Evolutionary conservation across 1,284 basidiomycete species (phyloP), one percentile per base, ranked within the genome.

Genomic region (Fistulinella cinereoalba): DNA sequence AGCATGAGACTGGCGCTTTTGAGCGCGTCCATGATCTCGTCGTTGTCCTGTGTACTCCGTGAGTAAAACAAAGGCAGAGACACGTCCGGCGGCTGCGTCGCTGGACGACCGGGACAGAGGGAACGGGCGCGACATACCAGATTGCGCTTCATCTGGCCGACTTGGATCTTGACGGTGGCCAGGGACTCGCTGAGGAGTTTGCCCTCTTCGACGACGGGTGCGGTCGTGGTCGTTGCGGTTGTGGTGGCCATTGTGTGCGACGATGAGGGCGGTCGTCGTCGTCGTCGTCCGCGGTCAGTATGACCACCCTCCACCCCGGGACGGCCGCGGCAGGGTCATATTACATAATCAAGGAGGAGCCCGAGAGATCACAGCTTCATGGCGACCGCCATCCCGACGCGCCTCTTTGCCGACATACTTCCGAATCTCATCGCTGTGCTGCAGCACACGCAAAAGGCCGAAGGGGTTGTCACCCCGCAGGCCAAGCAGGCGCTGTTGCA

Each of bases 1-100:
- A 97, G 81, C 93, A 97, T 97, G 43, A 92, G 79, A 61, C 92
- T 95, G 11, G 94, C 92, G 51, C 87, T 88, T 74, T 97, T 97
- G 60, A 97, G 76, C 16, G 91, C 94, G 68, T 97, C 94, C 94
- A 97, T 97, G 53, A 97, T 85, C 66, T 94, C 88, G 71, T 97
- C 94, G 55, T 81, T 72, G 68, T 97, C 90, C 92, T 93, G 36
- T 6, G 18, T 3, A 27, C 21, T 10, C 2, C 1, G 43, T 50
- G 18, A 55, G 42, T 3, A 23, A n/a, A 27, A n/a, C 31, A 23
- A 21, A 19, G 11, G 10, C 29, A 23, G 8, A 23, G 5, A 6
- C 7, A 21, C 12, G 23, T 19, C 29, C 23, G 28, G 10, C 29
- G 18, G 21, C 23, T 5, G 15, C 11, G 6, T 29, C 3, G 29